These are phyloP conservation scores for Prototheca cutis DNA, from an alignment of 163 green algal genomes.

Conservation along the genomic window DNA sequence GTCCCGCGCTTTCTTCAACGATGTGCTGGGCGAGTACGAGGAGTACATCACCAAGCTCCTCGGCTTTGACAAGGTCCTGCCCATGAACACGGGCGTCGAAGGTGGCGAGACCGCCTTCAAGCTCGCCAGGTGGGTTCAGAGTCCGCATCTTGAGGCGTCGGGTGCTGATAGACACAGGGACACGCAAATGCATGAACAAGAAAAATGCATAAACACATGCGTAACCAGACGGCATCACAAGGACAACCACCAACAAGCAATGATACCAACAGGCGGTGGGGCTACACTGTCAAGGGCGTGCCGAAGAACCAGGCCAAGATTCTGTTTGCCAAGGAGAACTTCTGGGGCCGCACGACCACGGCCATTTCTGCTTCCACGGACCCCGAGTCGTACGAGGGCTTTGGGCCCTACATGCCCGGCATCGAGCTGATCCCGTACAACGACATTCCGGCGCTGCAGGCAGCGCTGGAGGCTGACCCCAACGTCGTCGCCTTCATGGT, in stretches of 20 bases:
- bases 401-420: constrained; percentile 81
- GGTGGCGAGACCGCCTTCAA: constrained; percentile 86
- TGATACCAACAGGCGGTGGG: constrained; percentile 76
- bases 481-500: constrained; percentile 95
- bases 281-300: constrained; percentile 87
- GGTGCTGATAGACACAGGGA: neutral
- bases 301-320: constrained; percentile 73
- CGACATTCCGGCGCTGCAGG: constrained; percentile 67
- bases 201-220: too few relatives aligned
- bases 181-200: too few relatives aligned
- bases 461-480: constrained; percentile 55
- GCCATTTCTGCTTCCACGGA: constrained; percentile 80
- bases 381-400: constrained; percentile 51
- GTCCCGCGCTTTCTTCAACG: constrained; percentile 89
- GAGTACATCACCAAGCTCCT: constrained; percentile 87
- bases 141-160: neutral
- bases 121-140: constrained; percentile 54
- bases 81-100: constrained; percentile 95
- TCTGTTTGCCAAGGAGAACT: constrained; percentile 76
- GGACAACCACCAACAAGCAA: too few relatives aligned
- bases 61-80: constrained; percentile 91
- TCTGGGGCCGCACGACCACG: constrained; percentile 81
- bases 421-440: constrained; percentile 90
- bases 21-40: constrained; percentile 85
- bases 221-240: too few relatives aligned